These are phyloP conservation scores for Solanum clarkiae DNA, from an alignment of 257 asterid genomes.

Conservation along the genomic window DNA sequence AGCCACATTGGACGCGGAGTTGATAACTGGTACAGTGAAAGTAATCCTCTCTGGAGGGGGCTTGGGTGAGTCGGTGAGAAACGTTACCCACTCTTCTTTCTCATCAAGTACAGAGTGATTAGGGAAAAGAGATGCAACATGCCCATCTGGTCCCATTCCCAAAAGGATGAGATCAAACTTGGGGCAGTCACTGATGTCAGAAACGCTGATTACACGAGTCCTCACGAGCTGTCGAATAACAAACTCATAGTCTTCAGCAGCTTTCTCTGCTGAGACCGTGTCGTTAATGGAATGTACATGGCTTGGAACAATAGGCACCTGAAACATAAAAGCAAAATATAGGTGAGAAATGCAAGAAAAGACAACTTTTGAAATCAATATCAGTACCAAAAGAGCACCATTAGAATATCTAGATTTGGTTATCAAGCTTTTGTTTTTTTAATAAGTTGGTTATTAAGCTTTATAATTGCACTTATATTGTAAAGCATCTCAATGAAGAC, in stretches of 20 bases:
- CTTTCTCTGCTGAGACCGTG: slow-evolving; percentile 67
- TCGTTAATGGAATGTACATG: slow-evolving; percentile 80
- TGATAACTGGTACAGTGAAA: slow-evolving; percentile 51
- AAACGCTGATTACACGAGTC: slow-evolving; percentile 54
- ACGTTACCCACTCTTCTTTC: slow-evolving; percentile 53
- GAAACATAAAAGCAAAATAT: slow-evolving; percentile 1
- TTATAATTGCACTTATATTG: not conserved
- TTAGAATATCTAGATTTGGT: not conserved
- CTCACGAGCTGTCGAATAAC: slow-evolving; percentile 71
- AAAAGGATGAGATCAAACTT: slow-evolving; percentile 55
- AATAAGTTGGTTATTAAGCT: not conserved
- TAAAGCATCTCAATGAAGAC: not conserved
- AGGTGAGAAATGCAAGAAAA: not conserved
- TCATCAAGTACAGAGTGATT: slow-evolving; percentile 21
- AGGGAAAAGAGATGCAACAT: slow-evolving; percentile 59
- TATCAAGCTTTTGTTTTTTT: not conserved
- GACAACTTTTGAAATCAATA: not conserved
- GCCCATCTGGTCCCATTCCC: slow-evolving; percentile 63
- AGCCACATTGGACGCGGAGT: slow-evolving; percentile 51
- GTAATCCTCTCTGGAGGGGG: slow-evolving; percentile 63
- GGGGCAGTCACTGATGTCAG: slow-evolving; percentile 45
- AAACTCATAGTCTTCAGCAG: slow-evolving; percentile 79
- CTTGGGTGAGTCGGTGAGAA: slow-evolving; percentile 50
- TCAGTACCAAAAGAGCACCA: not conserved
- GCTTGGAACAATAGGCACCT: slow-evolving; percentile 78